phyloP scores from a whole-genome alignment of 2,329 filamentous ascomycete genomes.

The Aspergillus fijiensis region DNA sequence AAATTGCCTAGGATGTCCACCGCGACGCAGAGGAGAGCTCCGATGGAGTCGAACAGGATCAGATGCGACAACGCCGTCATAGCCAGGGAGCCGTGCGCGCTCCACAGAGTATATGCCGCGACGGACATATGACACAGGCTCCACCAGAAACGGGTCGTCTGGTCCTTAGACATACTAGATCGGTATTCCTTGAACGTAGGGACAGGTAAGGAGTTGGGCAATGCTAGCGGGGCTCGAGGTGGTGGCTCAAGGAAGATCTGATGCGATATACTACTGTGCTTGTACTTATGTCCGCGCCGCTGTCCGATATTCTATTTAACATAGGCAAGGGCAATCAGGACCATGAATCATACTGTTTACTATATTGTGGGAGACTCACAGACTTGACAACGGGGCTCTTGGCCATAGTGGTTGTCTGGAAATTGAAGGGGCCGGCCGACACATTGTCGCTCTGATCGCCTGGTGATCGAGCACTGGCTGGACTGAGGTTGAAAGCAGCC shows the following conservation, averaged over 20 bases:
- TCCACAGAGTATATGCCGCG: conserved; percentile 81
- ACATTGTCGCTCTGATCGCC: conserved; percentile 35
- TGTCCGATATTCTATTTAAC: conserved; percentile 75
- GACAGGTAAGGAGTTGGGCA: conserved; percentile 88
- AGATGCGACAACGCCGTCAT: conserved; percentile 91
- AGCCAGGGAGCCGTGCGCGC: conserved; percentile 79
- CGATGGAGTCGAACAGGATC: conserved; percentile 92
- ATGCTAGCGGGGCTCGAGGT: conserved; percentile 76
- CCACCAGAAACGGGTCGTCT: conserved; percentile 81
- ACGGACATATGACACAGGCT: conserved; percentile 83
- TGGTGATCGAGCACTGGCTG: conserved; percentile 29
- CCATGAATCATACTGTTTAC: not conserved
- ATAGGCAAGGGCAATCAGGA: conserved; percentile 17
- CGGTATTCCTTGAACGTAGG: conserved; percentile 87
- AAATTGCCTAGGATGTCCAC: conserved; percentile 96
- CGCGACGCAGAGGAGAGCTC: conserved; percentile 83
- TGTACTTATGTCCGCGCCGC: conserved; percentile 93
- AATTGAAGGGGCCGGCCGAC: conserved; percentile 77
- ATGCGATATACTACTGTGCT: conserved; percentile 93
- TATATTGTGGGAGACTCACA: conserved; percentile 45
- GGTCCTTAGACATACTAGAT: conserved; percentile 83
- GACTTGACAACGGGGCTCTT: conserved; percentile 72
- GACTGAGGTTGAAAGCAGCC: conserved; percentile 36
- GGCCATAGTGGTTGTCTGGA: conserved; percentile 77
- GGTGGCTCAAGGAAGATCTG: conserved; percentile 95